Evolutionary conservation across 139 green algal species (phyloP).

Genomic region (Tetratostichococcus sp.): DNA sequence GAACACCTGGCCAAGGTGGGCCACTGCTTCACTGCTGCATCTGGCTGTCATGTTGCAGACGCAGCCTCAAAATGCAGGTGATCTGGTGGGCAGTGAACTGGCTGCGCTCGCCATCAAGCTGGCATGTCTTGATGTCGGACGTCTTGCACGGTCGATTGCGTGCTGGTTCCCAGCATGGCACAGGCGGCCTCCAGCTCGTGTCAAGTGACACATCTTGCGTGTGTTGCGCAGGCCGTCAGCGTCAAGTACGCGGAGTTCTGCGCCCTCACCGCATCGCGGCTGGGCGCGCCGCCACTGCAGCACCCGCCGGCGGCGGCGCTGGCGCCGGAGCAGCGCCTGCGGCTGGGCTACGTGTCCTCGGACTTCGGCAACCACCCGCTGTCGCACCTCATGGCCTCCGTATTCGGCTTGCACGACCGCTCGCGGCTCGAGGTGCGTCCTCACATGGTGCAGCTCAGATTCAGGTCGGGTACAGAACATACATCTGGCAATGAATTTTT

Average conservation of each 20-base stretch:
- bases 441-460: too few relatives aligned
- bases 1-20: too few relatives aligned
- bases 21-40: too few relatives aligned
- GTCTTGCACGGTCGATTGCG: too few relatives aligned
- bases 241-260: conserved; percentile 62
- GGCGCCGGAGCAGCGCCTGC: conserved; percentile 42
- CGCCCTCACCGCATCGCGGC: conserved; percentile 29
- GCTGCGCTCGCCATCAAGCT: neutral
- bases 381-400: conserved; percentile 83
- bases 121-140: neutral
- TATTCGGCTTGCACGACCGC: conserved; percentile 85
- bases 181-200: too few relatives aligned
- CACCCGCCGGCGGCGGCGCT: conserved; percentile 50
- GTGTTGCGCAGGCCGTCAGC: conserved; percentile 37
- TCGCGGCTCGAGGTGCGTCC: conserved; percentile 12
- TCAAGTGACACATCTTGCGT: neutral
- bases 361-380: conserved; percentile 94
- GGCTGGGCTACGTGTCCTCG: conserved; percentile 72
- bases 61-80: too few relatives aligned
- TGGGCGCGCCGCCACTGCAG: conserved; percentile 40
- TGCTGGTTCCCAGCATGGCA: too few relatives aligned
- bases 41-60: too few relatives aligned
- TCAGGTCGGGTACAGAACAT: too few relatives aligned
- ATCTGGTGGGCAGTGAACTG: too few relatives aligned
- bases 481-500: too few relatives aligned